Percentiles rank a stretch among this genome's conserved stretches.
These are phyloP conservation scores for Vaucheria bursata DNA, from an alignment of 352 stramenopile genomes.

Conservation along the genomic window DNA sequence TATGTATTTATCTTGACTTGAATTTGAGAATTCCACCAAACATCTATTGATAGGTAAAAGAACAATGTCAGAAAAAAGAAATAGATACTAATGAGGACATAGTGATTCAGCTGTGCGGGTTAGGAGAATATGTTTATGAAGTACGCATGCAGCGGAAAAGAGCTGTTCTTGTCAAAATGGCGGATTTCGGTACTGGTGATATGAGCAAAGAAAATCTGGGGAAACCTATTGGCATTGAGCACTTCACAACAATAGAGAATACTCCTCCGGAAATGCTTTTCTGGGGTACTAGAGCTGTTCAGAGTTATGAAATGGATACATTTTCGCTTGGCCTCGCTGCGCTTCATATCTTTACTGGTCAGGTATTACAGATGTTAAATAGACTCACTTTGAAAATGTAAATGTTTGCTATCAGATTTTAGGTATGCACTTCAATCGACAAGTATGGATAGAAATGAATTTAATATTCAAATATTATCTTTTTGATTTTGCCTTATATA, in stretches of 20 bases:
- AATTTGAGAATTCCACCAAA: no score
- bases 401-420: not conserved
- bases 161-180: conserved; percentile 78
- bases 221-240: conserved; percentile 77
- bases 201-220: conserved; percentile 71
- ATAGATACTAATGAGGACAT: no score
- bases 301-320: conserved; percentile 81
- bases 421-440: not conserved
- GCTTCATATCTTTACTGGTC: conserved; percentile 90
- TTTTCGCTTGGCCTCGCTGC: conserved; percentile 90
- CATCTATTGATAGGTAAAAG: no score
- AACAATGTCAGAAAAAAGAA: no score
- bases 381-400: not conserved
- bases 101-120: conserved; percentile 53
- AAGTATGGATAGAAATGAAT: not conserved
- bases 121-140: conserved; percentile 55
- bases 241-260: conserved; percentile 97
- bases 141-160: conserved; percentile 51
- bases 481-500: not conserved
- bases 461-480: not conserved
- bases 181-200: conserved; percentile 92
- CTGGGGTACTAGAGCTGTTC: conserved; percentile 69
- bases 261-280: conserved; percentile 88
- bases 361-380: conserved; percentile 49
- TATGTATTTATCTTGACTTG: no score